Percentiles rank a stretch among this genome's conserved stretches.
phyloP scores from a whole-genome alignment of 805 yeast genomes.

The Starmera amethionina region DNA sequence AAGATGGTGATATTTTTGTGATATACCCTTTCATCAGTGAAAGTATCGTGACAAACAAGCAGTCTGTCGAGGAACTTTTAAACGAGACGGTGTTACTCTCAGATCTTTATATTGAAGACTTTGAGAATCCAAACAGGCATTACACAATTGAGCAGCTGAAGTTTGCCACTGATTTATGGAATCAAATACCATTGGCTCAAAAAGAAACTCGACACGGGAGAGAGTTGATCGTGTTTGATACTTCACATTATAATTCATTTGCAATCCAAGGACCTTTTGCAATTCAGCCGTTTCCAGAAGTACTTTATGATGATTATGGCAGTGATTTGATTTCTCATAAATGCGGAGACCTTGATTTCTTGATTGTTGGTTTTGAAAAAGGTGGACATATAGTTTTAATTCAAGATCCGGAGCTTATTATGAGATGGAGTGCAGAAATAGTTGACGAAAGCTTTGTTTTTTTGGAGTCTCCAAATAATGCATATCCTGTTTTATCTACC shows the following conservation, averaged over 20 bases:
- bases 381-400: slow-evolving; percentile 21
- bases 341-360: slow-evolving; percentile 18
- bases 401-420: slow-evolving; percentile 23
- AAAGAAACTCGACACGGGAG: slow-evolving; percentile 14
- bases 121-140: slow-evolving; percentile 2
- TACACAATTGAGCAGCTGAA: slow-evolving; percentile 24
- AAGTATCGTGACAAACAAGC: slow-evolving; percentile 26
- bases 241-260: slow-evolving; percentile 7
- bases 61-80: slow-evolving; percentile 22
- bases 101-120: slow-evolving; percentile 15
- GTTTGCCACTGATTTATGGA: slow-evolving; percentile 24
- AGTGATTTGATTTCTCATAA: slow-evolving; percentile 21
- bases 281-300: slow-evolving; percentile 44
- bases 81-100: slow-evolving; percentile 23
- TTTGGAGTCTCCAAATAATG: background rate
- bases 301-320: slow-evolving; percentile 37
- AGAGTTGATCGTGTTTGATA: slow-evolving; percentile 13
- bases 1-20: slow-evolving; percentile 49
- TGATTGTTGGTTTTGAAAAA: slow-evolving; percentile 17
- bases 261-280: slow-evolving; percentile 44
- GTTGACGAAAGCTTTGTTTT: slow-evolving; percentile 16
- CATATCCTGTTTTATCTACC: background rate
- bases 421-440: slow-evolving; percentile 25
- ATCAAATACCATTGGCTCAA: slow-evolving; percentile 12
- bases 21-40: slow-evolving; percentile 58